Evolutionary conservation across 805 yeast genomes (phyloP).

Genomic region (Pichia occidentalis): DNA sequence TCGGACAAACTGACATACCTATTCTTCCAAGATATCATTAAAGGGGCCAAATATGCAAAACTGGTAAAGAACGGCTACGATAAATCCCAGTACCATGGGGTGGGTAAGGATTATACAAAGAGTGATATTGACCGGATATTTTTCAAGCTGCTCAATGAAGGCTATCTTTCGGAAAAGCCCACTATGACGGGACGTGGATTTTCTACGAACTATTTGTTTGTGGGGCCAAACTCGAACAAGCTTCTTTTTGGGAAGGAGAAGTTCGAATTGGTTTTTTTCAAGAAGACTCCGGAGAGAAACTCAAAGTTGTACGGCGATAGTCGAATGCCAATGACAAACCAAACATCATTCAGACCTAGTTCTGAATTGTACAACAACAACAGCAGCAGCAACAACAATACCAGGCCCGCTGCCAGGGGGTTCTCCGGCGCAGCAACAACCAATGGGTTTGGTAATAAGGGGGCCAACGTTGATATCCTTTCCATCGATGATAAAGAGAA

Average conservation of each 20-base stretch:
- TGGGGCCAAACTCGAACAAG: slow-evolving; percentile 49
- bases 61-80: slow-evolving; percentile 61
- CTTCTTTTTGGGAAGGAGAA: slow-evolving; percentile 36
- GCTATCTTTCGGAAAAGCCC: slow-evolving; percentile 63
- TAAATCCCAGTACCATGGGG: slow-evolving; percentile 55
- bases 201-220: slow-evolving; percentile 65
- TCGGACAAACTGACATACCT: slow-evolving; percentile 62
- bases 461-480: slow-evolving; percentile 14
- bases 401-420: too few species aligned
- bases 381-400: too few species aligned
- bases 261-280: slow-evolving; percentile 45
- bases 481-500: slow-evolving; percentile 19
- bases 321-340: slow-evolving; percentile 3
- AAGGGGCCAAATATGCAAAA: slow-evolving; percentile 63
- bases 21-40: slow-evolving; percentile 76
- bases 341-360: slow-evolving; percentile 12
- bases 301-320: not conserved
- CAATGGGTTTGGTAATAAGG: slow-evolving; percentile 8
- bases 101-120: slow-evolving; percentile 57
- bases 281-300: not conserved
- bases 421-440: slow-evolving; percentile 6
- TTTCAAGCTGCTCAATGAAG: slow-evolving; percentile 64
- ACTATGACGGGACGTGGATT: slow-evolving; percentile 67
- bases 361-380: slow-evolving; percentile 6
- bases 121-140: slow-evolving; percentile 76